Evolutionary conservation across 148 eudicot genomes (phyloP), one percentile per base, ranked within the genome.

Genomic region (Vaccinium corymbosum): DNA sequence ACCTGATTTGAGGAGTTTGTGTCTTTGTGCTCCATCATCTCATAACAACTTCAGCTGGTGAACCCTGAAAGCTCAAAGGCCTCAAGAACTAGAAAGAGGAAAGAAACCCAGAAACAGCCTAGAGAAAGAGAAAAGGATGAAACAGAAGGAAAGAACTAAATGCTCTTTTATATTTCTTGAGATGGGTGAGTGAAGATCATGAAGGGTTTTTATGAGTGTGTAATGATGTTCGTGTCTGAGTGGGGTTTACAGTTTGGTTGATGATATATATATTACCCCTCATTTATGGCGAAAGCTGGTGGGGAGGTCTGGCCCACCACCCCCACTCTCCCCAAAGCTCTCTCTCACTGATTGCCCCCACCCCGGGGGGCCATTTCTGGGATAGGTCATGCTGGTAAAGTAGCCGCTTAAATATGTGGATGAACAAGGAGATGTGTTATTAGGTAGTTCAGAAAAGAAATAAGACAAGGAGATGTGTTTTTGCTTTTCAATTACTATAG

Each of bases 11-110:
- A 66, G 50, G 56, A 57, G 42, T 89, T 80, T 9, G 35, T 61
- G 56, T 89, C 90, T 75, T 86, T 84, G 84, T 83, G 87, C 76
- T 84, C 83, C 93, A 88, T 89, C 72, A 70, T 85, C 74, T 70
- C 55, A 77, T 50, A 62, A 52, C 42, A 27, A 25, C 20, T 42
- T 35, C 27, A 38, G 48, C 77, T 56, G 46, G 22, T 78, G 27
- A n/a, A 25, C 74, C 48, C 70, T 51, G 11, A 13, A 48, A 76
- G 29, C 79, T 76, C 79, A 76, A 76, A 48, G 27, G n/a, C 76
- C 46, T 66, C 22, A 81, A 85, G 61, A 73, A 57, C 27, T 48
- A 2, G 8, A 72, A 20, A 7, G 20, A 25, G 32, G 6, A 20
- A 71, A 27, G 0, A 19, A 25, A 10, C 25, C 51, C 56, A 68